These are phyloP conservation scores for Aquilaria malaccensis DNA, from an alignment of 345 rosid species.

Conservation along the genomic window DNA sequence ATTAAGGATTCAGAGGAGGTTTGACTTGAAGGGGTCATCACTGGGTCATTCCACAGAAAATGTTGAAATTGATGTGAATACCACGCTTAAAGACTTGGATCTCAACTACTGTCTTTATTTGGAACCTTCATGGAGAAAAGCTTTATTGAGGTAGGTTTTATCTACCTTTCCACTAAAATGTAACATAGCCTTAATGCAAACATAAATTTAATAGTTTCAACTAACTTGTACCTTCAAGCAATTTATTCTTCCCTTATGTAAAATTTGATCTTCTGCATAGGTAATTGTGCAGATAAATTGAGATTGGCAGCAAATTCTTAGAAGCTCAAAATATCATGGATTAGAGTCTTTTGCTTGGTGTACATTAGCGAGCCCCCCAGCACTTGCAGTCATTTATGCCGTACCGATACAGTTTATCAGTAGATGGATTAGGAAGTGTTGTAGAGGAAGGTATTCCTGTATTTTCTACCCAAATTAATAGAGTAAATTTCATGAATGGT, in stretches of 20 bases:
- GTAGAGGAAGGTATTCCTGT: conserved; percentile 72
- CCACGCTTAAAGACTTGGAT: conserved; percentile 95
- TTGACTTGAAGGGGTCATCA: conserved; percentile 94
- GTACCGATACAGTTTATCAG: conserved; percentile 16
- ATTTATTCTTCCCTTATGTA: too few relatives aligned
- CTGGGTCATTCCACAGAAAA: conserved; percentile 88
- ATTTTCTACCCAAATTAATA: background rate
- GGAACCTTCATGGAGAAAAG: conserved; percentile 95
- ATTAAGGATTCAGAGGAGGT: conserved; percentile 88
- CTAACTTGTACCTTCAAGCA: too few relatives aligned
- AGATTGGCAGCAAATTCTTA: conserved; percentile 75
- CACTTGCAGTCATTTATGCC: conserved; percentile 48
- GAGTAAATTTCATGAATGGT: too few relatives aligned
- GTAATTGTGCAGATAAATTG: conserved; percentile 60
- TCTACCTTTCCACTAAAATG: too few relatives aligned
- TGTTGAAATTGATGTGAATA: conserved; percentile 90
- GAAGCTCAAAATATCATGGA: conserved; percentile 91
- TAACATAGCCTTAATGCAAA: too few relatives aligned
- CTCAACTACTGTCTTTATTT: conserved; percentile 68
- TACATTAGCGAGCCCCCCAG: conserved; percentile 97
- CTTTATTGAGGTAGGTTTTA: conserved; percentile 52
- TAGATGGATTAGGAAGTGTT: conserved; percentile 73
- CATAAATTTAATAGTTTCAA: too few relatives aligned
- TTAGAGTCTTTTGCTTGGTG: conserved; percentile 96
- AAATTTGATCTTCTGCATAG: background rate